These are phyloP conservation scores for Zancudomyces culisetae DNA, from an alignment of 371 early-diverging fungal species.

Conservation along the genomic window DNA sequence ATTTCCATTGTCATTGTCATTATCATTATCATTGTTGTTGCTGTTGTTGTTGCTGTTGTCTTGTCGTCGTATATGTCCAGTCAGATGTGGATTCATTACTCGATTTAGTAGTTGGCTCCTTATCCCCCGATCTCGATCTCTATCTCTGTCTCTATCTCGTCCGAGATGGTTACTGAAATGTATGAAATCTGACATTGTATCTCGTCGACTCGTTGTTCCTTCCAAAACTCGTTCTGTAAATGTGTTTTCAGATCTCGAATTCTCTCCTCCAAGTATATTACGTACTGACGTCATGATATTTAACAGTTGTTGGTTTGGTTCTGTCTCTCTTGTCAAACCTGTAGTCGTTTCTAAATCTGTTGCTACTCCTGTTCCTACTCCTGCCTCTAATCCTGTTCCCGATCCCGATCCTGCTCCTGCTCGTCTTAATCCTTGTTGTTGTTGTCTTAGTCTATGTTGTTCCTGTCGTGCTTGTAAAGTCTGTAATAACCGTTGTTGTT, in stretches of 20 bases:
- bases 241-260: too few species aligned
- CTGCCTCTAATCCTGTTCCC: background rate
- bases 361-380: slow-evolving; percentile 4
- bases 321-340: too few species aligned
- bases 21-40: background rate
- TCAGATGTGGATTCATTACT: too few species aligned
- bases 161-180: too few species aligned
- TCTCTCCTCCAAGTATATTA: too few species aligned
- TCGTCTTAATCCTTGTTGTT: background rate
- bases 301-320: too few species aligned
- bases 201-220: background rate
- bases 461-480: slow-evolving; percentile 15
- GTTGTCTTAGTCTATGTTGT: background rate
- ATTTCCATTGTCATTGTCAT: background rate
- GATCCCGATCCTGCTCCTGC: background rate
- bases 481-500: slow-evolving; percentile 37
- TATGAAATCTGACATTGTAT: background rate
- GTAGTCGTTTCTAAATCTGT: background rate
- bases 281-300: too few species aligned
- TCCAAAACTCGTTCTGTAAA: too few species aligned
- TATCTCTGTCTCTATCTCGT: background rate
- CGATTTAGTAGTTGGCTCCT: slow-evolving; percentile 3
- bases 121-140: slow-evolving; percentile 3
- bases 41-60: background rate
- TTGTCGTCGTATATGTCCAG: too few species aligned